Percentiles rank a stretch among this genome's conserved stretches.
phyloP scores from a whole-genome alignment of 805 yeast species.

The Wickerhamiella kazuoi region DNA sequence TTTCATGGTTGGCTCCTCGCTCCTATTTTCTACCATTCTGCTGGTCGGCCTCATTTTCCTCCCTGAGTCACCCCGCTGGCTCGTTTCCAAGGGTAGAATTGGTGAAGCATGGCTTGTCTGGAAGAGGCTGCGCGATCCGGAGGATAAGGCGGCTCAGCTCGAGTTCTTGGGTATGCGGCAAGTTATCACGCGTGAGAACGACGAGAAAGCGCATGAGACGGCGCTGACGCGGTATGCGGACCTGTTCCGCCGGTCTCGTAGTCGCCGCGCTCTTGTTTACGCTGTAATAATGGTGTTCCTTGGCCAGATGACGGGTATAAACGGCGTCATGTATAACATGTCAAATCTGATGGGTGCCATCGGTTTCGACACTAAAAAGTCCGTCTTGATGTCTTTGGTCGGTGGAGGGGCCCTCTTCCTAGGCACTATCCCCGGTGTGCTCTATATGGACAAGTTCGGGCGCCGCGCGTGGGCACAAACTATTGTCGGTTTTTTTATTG shows the following conservation, averaged over 20 bases:
- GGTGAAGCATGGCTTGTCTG: slow-evolving; percentile 33
- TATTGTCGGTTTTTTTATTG: slow-evolving; percentile 38
- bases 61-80: slow-evolving; percentile 47
- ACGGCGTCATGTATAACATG: slow-evolving; percentile 49
- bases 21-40: slow-evolving; percentile 37
- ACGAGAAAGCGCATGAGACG: slow-evolving; percentile 18
- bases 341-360: slow-evolving; percentile 36
- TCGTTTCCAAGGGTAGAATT: slow-evolving; percentile 31
- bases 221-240: slow-evolving; percentile 31
- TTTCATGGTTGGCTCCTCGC: slow-evolving; percentile 45
- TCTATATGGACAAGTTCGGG: slow-evolving; percentile 24
- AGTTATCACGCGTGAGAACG: slow-evolving; percentile 30
- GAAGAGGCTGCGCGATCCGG: slow-evolving; percentile 36
- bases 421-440: slow-evolving; percentile 50
- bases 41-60: slow-evolving; percentile 34
- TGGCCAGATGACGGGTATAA: slow-evolving; percentile 46
- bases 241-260: slow-evolving; percentile 36
- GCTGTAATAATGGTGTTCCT: slow-evolving; percentile 31
- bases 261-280: slow-evolving; percentile 42
- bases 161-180: slow-evolving; percentile 44
- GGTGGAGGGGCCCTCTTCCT: slow-evolving; percentile 47
- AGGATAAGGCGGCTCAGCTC: slow-evolving; percentile 26
- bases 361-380: slow-evolving; percentile 33
- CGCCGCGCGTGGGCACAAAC: slow-evolving; percentile 47
- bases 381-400: slow-evolving; percentile 51